Conservation (phyloP, 768 basidiomycete species). For the Suillus decipiens region DNA sequence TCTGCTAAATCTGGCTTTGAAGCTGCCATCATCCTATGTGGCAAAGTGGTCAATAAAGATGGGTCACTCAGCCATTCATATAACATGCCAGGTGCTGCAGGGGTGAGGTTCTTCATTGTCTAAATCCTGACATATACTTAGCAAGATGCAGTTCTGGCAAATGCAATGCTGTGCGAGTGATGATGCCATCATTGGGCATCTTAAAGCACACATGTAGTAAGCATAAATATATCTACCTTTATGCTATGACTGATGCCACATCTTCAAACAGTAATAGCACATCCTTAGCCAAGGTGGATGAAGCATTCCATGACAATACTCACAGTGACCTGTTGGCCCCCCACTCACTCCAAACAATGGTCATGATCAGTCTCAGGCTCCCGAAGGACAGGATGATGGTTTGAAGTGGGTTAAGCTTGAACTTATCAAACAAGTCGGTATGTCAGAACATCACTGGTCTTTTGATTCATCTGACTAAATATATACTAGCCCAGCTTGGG, state of each 20-base stretch:
- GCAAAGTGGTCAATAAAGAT: constrained; percentile 14
- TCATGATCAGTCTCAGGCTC: background rate
- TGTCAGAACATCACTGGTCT: background rate
- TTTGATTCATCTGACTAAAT: background rate
- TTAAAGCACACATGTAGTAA: constrained; percentile 17
- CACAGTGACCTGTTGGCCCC: no score
- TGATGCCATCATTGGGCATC: constrained; percentile 7
- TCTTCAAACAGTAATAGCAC: background rate
- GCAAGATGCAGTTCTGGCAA: constrained; percentile 8
- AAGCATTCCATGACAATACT: background rate
- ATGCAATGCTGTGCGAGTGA: constrained; percentile 7
- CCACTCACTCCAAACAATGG: background rate
- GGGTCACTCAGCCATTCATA: background rate
- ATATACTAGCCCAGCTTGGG: background rate
- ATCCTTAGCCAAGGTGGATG: background rate
- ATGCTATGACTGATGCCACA: background rate
- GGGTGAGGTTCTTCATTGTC: background rate
- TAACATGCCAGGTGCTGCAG: background rate
- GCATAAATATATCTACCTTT: background rate
- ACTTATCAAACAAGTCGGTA: background rate
- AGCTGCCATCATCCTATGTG: constrained; percentile 10
- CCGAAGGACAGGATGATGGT: background rate
- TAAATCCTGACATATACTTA: background rate
- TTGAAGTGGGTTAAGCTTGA: background rate
- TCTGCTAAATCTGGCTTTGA: background rate